Conservation (phyloP, 2,329 filamentous ascomycete species). For the Clathrospora elynae region DNA sequence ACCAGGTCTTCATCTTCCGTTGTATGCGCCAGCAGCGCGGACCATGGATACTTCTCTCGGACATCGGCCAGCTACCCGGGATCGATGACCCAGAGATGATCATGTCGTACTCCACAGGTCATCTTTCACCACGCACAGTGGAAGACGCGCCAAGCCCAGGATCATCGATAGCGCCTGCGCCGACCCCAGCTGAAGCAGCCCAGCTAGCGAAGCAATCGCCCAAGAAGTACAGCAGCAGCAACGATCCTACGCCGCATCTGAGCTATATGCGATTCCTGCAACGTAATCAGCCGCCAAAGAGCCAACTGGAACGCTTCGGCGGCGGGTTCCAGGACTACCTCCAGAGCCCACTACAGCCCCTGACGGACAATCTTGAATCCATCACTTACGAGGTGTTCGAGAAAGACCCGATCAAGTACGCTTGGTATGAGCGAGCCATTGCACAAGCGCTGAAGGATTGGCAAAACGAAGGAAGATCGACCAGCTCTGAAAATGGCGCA, state of each 20-base stretch:
- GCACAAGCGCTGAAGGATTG: conserved; percentile 81
- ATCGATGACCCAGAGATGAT: conserved; percentile 49
- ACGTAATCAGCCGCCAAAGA: conserved; percentile 72
- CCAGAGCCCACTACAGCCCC: conserved; percentile 89
- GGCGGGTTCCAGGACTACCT: conserved; percentile 89
- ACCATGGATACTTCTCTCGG: conserved; percentile 65
- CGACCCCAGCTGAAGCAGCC: conserved; percentile 72
- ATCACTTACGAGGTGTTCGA: conserved; percentile 99
- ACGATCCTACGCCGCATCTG: conserved; percentile 68
- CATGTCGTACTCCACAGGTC: conserved; percentile 44
- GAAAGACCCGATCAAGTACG: conserved; percentile 96
- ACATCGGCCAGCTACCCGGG: conserved; percentile 62
- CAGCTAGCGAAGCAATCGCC: conserved; percentile 42
- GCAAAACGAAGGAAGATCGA: conserved; percentile 72
- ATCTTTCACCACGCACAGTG: conserved; percentile 52
- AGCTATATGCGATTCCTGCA: conserved; percentile 86
- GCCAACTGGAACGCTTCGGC: conserved; percentile 68
- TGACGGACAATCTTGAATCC: conserved; percentile 95
- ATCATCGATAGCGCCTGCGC: conserved; percentile 48
- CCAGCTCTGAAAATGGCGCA: conserved; percentile 69
- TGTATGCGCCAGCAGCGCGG: conserved; percentile 62
- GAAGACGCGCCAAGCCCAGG: conserved; percentile 42
- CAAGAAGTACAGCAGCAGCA: conserved; percentile 54
- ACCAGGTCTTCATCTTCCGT: conserved; percentile 62
- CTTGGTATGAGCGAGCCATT: conserved; percentile 89